Evolutionary conservation across 2,329 filamentous ascomycete genomes (phyloP).

Genomic region (Stagonosporopsis rhizophila): DNA sequence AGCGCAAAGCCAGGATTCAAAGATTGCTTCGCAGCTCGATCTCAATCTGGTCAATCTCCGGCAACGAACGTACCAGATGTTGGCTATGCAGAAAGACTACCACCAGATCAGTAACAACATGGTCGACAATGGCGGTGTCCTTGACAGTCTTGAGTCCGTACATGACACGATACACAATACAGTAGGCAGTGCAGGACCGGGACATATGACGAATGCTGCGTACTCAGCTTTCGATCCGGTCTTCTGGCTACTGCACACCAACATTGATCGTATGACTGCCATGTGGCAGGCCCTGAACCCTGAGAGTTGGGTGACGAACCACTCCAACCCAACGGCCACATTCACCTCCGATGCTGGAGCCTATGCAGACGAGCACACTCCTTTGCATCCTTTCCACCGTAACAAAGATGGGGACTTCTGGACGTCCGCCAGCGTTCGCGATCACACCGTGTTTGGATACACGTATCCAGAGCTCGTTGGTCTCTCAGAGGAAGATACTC

Average conservation of each 20-base stretch:
- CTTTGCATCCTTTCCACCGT: conserved; percentile 72
- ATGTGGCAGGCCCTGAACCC: conserved; percentile 81
- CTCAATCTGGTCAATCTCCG: conserved; percentile 67
- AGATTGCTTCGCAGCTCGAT: conserved; percentile 55
- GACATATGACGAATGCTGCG: conserved; percentile 65
- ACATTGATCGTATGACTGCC: conserved; percentile 76
- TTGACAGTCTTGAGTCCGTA: conserved; percentile 36
- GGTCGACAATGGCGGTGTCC: conserved; percentile 9
- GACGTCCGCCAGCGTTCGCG: conserved; percentile 68
- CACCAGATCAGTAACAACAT: conserved; percentile 70
- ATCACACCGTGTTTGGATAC: conserved; percentile 72
- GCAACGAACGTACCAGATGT: conserved; percentile 66
- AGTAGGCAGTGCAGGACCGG: conserved; percentile 35
- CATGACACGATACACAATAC: conserved; percentile 41
- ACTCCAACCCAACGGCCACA: conserved; percentile 60
- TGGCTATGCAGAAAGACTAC: conserved; percentile 55
- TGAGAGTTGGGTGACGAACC: conserved; percentile 68
- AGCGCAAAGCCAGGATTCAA: conserved; percentile 32
- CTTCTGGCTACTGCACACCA: conserved; percentile 78
- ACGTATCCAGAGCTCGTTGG: conserved; percentile 71
- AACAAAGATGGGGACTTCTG: conserved; percentile 67
- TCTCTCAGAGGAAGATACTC: conserved; percentile 38
- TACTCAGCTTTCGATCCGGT: conserved; percentile 81
- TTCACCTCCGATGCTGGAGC: conserved; percentile 66
- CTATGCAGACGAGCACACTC: conserved; percentile 62